phyloP scores from a whole-genome alignment of 805 yeast genomes.

The Monosporozyma siamensis region DNA sequence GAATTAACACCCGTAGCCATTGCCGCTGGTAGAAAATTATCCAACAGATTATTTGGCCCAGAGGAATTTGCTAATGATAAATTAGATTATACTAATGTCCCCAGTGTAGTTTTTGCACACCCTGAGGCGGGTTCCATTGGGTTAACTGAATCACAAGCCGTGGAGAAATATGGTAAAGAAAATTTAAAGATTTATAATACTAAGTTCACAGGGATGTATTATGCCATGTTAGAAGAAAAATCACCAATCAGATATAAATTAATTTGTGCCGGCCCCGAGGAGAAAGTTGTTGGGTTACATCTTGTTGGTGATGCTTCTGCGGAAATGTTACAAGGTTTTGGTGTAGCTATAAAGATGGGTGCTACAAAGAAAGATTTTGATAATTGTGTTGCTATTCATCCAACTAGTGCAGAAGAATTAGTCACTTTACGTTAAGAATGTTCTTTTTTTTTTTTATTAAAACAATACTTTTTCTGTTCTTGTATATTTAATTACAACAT shows the following conservation, averaged over 20 bases:
- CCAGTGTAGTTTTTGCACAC: constrained; percentile 95
- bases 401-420: constrained; percentile 95
- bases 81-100: constrained; percentile 78
- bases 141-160: constrained; percentile 68
- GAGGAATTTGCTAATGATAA: constrained; percentile 59
- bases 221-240: constrained; percentile 74
- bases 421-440: constrained; percentile 44
- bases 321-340: constrained; percentile 96
- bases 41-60: constrained; percentile 88
- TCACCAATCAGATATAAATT: constrained; percentile 83
- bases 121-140: constrained; percentile 98
- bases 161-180: constrained; percentile 66
- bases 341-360: constrained; percentile 98
- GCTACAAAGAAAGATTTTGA: constrained; percentile 96
- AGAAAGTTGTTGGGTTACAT: constrained; percentile 93
- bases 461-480: no score
- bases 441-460: neutral
- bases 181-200: constrained; percentile 75
- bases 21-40: constrained; percentile 91
- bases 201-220: constrained; percentile 84
- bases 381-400: constrained; percentile 94
- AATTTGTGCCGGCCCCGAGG: constrained; percentile 67
- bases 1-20: constrained; percentile 98
- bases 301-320: constrained; percentile 84
- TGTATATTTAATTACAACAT: neutral